Evolutionary conservation across 2,329 filamentous ascomycete genomes (phyloP).

Genomic region (Venturiaceae sp.): DNA sequence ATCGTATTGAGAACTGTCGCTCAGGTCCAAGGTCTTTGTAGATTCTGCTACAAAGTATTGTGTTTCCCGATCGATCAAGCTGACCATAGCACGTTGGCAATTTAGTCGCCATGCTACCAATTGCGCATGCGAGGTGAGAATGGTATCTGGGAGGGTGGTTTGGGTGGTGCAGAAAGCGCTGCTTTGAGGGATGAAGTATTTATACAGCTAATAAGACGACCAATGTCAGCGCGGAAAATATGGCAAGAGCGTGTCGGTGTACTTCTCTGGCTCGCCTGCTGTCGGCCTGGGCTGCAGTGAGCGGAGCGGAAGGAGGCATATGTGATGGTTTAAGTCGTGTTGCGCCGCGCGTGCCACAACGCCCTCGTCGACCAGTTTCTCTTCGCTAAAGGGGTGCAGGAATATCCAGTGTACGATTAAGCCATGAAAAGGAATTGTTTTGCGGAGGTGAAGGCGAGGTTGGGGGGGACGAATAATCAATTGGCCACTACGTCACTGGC

Average conservation of each 20-base stretch:
- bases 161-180: background rate
- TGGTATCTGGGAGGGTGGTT: conserved; percentile 17
- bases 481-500: background rate
- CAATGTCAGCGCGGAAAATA: too few species aligned
- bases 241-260: too few species aligned
- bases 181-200: conserved; percentile 15
- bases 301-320: background rate
- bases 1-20: conserved; percentile 21
- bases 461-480: background rate
- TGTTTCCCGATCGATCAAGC: conserved; percentile 36
- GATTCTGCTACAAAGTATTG: conserved; percentile 44
- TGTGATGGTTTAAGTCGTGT: too few species aligned
- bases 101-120: conserved; percentile 26
- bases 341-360: too few species aligned
- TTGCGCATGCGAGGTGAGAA: conserved; percentile 24
- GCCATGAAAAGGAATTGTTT: background rate
- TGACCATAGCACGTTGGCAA: conserved; percentile 26
- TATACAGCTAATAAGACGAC: conserved; percentile 16
- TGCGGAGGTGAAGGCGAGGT: background rate
- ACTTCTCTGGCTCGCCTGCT: background rate
- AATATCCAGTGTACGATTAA: too few species aligned
- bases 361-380: too few species aligned
- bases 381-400: background rate
- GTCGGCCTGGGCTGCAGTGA: background rate
- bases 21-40: conserved; percentile 30